These are phyloP conservation scores for Vigna trinervia DNA, from an alignment of 306 rosid genomes.

Conservation along the genomic window DNA sequence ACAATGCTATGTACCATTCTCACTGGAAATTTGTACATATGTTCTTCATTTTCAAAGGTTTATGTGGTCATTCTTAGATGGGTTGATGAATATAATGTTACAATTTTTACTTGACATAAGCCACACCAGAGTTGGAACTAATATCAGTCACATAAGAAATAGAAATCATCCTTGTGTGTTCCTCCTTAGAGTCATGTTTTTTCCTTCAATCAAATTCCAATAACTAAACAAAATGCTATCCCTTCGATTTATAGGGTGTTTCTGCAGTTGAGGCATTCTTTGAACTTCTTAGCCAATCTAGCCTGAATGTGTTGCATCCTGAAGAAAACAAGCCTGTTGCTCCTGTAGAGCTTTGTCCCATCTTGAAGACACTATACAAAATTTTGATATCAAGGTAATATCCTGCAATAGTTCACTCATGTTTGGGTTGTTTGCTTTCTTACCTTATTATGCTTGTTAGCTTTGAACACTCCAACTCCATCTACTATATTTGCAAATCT, in stretches of 20 bases:
- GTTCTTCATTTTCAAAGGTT: neutral
- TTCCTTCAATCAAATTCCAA: conserved; percentile 1
- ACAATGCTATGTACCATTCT: conserved; percentile 13
- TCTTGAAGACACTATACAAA: conserved; percentile 85
- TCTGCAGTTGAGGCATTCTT: conserved; percentile 89
- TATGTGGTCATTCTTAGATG: conserved; percentile 29
- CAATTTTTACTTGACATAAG: conserved; percentile 6
- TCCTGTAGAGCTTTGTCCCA: conserved; percentile 93
- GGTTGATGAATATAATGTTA: conserved; percentile 9
- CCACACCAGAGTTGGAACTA: neutral
- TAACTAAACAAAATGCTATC: conserved; percentile 4
- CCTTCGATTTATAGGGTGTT: conserved; percentile 66
- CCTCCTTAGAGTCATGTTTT: conserved; percentile 1
- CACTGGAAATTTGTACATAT: neutral
- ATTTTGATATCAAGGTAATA: conserved; percentile 77
- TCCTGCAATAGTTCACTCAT: conserved; percentile 14
- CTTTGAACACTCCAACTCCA: conserved; percentile 30
- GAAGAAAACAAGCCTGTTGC: conserved; percentile 90
- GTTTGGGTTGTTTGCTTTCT: neutral
- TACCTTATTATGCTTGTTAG: neutral
- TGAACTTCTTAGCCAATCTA: conserved; percentile 85
- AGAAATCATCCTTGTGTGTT: neutral
- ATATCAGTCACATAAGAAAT: neutral
- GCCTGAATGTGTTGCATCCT: conserved; percentile 87
- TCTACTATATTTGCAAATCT: conserved; percentile 27